Evolutionary conservation across 2,329 filamentous ascomycete genomes (phyloP).

Genomic region (Dryadomyces sulphureus): DNA sequence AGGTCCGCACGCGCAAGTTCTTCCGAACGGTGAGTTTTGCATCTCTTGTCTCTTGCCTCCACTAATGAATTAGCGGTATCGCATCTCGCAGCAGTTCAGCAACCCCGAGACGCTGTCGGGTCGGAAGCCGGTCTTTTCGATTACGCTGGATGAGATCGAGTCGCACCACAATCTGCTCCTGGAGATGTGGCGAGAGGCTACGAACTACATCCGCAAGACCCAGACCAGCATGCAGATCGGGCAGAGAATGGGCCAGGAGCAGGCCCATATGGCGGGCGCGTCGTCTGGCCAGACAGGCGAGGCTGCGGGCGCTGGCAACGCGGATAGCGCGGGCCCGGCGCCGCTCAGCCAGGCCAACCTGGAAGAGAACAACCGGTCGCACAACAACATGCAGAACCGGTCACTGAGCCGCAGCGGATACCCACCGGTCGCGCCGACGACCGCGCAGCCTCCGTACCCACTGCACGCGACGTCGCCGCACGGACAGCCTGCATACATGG

Average conservation of each 20-base stretch:
- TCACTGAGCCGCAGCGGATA: constrained; percentile 30
- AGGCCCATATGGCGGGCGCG: background rate
- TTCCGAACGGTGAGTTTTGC: constrained; percentile 34
- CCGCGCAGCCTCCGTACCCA: constrained; percentile 39
- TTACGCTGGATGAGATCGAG: constrained; percentile 36
- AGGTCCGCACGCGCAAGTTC: constrained; percentile 33
- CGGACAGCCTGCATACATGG: constrained; percentile 41
- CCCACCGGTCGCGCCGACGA: constrained; percentile 41
- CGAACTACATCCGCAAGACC: constrained; percentile 1
- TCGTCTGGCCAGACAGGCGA: background rate
- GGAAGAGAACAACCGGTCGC: constrained; percentile 34
- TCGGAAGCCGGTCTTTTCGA: constrained; percentile 34
- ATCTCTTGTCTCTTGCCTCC: background rate
- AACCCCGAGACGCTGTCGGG: constrained; percentile 31
- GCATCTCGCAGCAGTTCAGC: constrained; percentile 36
- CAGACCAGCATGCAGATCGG: constrained; percentile 1
- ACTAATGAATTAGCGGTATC: constrained; percentile 27
- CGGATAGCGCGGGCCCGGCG: constrained; percentile 3
- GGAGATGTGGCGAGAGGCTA: constrained; percentile 33
- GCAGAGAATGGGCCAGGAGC: constrained; percentile 3
- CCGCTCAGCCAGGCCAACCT: constrained; percentile 32
- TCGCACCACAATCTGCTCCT: constrained; percentile 30
- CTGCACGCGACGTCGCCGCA: constrained; percentile 43
- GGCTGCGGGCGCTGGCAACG: background rate
- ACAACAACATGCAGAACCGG: constrained; percentile 31